Evolutionary conservation across 768 basidiomycete species (phyloP), one percentile per base, ranked within the genome.

Genomic region (Saitozyma sp.): DNA sequence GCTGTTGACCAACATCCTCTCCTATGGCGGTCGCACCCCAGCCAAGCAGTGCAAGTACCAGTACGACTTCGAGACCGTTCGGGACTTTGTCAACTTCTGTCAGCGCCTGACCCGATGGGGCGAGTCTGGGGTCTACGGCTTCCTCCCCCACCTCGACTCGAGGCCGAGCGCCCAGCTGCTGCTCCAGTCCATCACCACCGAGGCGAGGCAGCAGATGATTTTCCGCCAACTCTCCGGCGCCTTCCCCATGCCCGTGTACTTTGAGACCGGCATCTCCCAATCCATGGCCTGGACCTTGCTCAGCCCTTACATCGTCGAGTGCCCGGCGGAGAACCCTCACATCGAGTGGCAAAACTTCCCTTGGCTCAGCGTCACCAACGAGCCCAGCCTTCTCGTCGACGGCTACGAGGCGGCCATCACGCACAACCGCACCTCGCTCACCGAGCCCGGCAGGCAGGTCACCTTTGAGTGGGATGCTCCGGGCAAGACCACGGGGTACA

Each of bases 151-250:
- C 72, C 82, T 89, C 45, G 80, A 87, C 75, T 85, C 85, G 19
- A 81, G 85, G 41, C 82, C 84, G 2, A 68, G 83, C 0, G 86
- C 86, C 1, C 76, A 82, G 52, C 75, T 88, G 11, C 79, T 88
- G 14, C 71, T 84, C 8, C 84, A 87, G 71, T 81, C 83, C 8
- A 86, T 89, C 67, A 81, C 85, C 0, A 86, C 84, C 11, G 86
- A 88, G 77, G 84, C 84, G 17, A 80, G 87, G 9, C 87, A 89
- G 77, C 85, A 88, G 79, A 83, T 86, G 83, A 81, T 83, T 51
- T 86, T 88, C 82, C 74, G 87, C 6, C 86, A 88, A 76, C 83
- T 86, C 52, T 82, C 84, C 56, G 86, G 86, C 0, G 75, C 75
- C 19, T 70, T 84, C n/a, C 86, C 86, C 0, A 85, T 86, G 84